A percentile compares a stretch with the other conserved stretches of the same genome.
These are phyloP conservation scores for Mucor irregularis DNA, from an alignment of 371 early-diverging fungal genomes.

Conservation along the genomic window DNA sequence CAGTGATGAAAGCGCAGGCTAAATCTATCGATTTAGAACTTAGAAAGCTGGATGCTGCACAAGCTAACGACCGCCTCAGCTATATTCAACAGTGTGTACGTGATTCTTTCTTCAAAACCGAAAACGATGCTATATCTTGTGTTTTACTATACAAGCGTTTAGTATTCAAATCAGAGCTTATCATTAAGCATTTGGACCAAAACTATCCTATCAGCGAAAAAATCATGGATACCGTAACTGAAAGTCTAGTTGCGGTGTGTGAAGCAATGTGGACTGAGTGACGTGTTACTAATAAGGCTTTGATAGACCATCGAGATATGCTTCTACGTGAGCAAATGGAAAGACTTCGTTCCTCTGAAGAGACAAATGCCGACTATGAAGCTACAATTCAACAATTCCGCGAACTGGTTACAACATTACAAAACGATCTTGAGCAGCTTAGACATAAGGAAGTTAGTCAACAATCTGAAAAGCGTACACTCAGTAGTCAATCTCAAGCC, in stretches of 20 bases:
- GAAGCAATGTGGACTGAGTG: no score
- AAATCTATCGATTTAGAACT: slow-evolving; percentile 90
- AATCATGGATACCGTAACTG: slow-evolving; percentile 52
- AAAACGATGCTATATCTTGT: slow-evolving; percentile 78
- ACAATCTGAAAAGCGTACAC: slow-evolving; percentile 50
- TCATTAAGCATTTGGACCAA: slow-evolving; percentile 79
- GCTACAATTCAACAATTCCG: slow-evolving; percentile 87
- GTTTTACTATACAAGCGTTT: slow-evolving; percentile 79
- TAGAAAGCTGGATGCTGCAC: slow-evolving; percentile 80
- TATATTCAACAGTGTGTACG: slow-evolving; percentile 80
- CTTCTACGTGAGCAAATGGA: slow-evolving; percentile 64
- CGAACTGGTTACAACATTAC: slow-evolving; percentile 76
- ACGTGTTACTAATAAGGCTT: no score
- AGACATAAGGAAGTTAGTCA: slow-evolving; percentile 64
- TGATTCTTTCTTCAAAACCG: slow-evolving; percentile 77
- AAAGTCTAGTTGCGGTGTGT: slow-evolving; percentile 55
- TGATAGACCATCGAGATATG: slow-evolving; percentile 68
- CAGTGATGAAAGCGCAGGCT: slow-evolving; percentile 84
- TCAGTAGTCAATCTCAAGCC: slow-evolving; percentile 77
- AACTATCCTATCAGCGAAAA: slow-evolving; percentile 60
- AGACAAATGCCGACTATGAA: slow-evolving; percentile 84
- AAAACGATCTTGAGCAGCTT: slow-evolving; percentile 73
- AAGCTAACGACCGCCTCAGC: slow-evolving; percentile 78
- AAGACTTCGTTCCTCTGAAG: slow-evolving; percentile 66
- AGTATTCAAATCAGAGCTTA: slow-evolving; percentile 76